phyloP scores from a whole-genome alignment of 345 rosid genomes.

The Hevea brasiliensis region DNA sequence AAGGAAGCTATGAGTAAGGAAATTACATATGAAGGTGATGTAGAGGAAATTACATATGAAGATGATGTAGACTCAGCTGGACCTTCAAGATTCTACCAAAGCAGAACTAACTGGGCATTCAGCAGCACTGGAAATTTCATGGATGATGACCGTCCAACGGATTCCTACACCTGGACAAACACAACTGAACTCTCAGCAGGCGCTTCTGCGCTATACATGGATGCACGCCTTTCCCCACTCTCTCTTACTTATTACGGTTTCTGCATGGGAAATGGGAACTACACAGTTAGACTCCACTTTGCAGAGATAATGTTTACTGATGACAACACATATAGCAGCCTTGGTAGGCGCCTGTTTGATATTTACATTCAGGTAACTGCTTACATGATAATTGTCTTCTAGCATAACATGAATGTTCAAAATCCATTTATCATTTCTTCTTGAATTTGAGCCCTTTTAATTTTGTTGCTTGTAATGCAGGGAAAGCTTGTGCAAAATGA shows the following conservation, averaged over 20 bases:
- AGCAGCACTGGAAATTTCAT: constrained; percentile 19
- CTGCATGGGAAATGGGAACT: constrained; percentile 19
- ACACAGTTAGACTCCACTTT: constrained; percentile 20
- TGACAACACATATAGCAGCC: constrained; percentile 11
- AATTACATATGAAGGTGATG: background rate
- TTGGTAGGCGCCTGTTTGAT: constrained; percentile 19
- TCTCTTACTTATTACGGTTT: constrained; percentile 20
- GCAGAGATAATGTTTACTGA: constrained; percentile 15
- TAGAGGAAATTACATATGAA: background rate
- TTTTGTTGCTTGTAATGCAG: background rate
- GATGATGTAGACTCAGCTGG: constrained; percentile 1
- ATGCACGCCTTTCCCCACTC: constrained; percentile 14
- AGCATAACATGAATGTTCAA: too few relatives aligned
- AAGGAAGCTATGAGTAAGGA: background rate
- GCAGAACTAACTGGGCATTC: constrained; percentile 10
- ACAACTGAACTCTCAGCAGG: background rate
- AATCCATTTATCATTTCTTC: background rate
- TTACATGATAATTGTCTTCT: background rate
- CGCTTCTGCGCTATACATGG: background rate
- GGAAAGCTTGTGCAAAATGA: constrained; percentile 5
- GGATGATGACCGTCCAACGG: background rate
- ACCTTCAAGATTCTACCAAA: background rate
- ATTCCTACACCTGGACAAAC: background rate
- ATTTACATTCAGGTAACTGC: constrained; percentile 18
- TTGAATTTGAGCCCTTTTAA: background rate